These are phyloP conservation scores for Metschnikowia matae DNA, from an alignment of 805 yeast genomes.

Conservation along the genomic window DNA sequence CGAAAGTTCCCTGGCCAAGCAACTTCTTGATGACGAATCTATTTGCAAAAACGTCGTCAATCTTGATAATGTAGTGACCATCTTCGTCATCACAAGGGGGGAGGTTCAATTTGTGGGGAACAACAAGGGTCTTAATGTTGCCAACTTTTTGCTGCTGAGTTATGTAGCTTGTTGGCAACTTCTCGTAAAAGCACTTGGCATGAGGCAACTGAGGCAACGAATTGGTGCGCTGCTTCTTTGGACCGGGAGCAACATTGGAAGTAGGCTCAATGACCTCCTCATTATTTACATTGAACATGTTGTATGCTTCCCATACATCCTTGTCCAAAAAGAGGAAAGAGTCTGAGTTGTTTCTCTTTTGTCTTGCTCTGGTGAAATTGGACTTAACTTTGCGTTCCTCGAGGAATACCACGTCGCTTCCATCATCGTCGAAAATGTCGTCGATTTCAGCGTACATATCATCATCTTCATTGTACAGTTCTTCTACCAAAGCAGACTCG, in stretches of 20 bases:
- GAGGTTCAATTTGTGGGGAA: constrained; percentile 30
- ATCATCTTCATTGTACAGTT: constrained; percentile 16
- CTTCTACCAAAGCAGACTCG: constrained; percentile 21
- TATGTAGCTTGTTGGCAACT: constrained; percentile 34
- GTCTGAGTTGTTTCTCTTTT: constrained; percentile 32
- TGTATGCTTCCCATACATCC: constrained; percentile 41
- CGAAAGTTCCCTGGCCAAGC: constrained; percentile 91
- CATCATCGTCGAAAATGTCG: constrained; percentile 23
- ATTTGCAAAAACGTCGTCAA: constrained; percentile 64
- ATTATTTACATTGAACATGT: constrained; percentile 41
- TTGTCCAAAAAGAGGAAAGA: constrained; percentile 31
- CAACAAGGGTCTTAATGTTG: constrained; percentile 35
- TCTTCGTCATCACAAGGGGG: constrained; percentile 60
- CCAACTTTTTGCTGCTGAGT: constrained; percentile 38
- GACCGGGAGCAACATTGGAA: constrained; percentile 6
- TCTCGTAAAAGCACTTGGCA: constrained; percentile 39
- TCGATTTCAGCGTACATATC: constrained; percentile 17
- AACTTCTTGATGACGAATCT: constrained; percentile 64
- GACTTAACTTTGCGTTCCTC: constrained; percentile 29
- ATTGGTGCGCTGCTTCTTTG: constrained; percentile 38
- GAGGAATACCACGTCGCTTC: constrained; percentile 32
- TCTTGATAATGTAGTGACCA: constrained; percentile 66
- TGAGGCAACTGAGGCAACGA: constrained; percentile 45
- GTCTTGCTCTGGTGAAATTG: constrained; percentile 10
- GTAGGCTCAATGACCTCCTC: constrained; percentile 3